Evolutionary conservation across 371 early-diverging fungal genomes (phyloP), one percentile per base, ranked within the genome.

Genomic region (Mortierella sp.): DNA sequence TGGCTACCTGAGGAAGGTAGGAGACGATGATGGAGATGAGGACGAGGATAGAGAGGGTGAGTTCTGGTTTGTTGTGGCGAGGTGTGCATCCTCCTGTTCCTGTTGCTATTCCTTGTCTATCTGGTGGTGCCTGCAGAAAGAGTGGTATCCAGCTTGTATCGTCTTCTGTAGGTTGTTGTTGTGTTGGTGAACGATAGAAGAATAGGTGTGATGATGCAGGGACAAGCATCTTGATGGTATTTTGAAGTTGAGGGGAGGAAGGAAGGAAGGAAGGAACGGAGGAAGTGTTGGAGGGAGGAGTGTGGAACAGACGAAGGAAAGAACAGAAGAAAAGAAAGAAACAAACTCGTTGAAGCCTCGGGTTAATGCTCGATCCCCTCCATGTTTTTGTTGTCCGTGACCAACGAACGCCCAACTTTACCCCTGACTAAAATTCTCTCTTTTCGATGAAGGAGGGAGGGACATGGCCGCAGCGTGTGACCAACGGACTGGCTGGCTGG

Each of bases 1-100:
- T 41, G 41, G 7, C 6, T 83, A 92, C 92, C 88, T 94, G 95
- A 12, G 95, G 95, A 32, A 93, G 75, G 82, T 94, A 94, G 51
- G 95, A 94, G 32, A 93, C 63, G 27, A 91, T 83, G 24, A 94
- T 88, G 7, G 93, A 94, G 54, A 91, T 49, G 56, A 91, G 90
- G 49, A 94, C 87, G 32, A 91, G 75, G 51, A 86, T 60, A 1
- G 82, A 82, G 48, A 86, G 86, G 7, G 75, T 51, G 51, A 81
- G 72, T 24, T 81, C 55, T 41, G 74, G 63, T 24, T 70, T 72
- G 63, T 78, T 75, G 38, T 43, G 77, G 14, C 54, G 46, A 16
- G 81, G n/a, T 21, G 44, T 68, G n/a, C 85, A 84, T 24, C 46
- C 70, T 44, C 70, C 77, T 74, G 48, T 46, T 46, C 70, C 77